Percentiles rank a stretch among this genome's conserved stretches.
Conservation (phyloP, 495 filamentous ascomycete species). For the Physcia stellaris region DNA sequence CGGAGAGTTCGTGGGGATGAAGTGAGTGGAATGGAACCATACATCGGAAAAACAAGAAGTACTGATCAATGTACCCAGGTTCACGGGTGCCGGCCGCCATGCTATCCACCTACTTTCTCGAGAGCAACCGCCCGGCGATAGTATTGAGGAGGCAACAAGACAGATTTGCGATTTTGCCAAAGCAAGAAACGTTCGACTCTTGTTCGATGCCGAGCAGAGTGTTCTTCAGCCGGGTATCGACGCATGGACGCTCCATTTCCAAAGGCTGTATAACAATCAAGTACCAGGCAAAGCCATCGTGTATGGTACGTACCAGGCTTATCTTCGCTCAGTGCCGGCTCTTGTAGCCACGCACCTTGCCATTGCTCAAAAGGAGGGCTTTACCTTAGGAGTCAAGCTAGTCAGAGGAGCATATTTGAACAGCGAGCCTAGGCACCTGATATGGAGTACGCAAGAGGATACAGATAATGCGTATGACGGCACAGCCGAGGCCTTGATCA, state of each 20-base stretch:
- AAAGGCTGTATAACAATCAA: slow-evolving; percentile 60
- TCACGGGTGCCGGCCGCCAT: slow-evolving; percentile 78
- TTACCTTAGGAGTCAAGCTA: slow-evolving; percentile 77
- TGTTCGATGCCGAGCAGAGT: slow-evolving; percentile 84
- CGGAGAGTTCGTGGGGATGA: slow-evolving; percentile 79
- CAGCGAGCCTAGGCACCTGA: slow-evolving; percentile 61
- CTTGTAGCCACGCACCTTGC: slow-evolving; percentile 55
- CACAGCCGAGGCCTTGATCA: slow-evolving; percentile 42
- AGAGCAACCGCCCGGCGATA: slow-evolving; percentile 40
- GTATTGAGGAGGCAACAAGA: slow-evolving; percentile 55
- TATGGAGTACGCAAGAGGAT: slow-evolving; percentile 70
- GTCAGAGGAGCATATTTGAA: slow-evolving; percentile 85
- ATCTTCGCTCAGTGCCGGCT: slow-evolving; percentile 56
- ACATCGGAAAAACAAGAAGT: no score
- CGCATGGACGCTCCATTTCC: slow-evolving; percentile 66
- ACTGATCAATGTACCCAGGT: slow-evolving; percentile 26
- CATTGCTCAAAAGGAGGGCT: slow-evolving; percentile 49
- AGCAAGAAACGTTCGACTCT: slow-evolving; percentile 54
- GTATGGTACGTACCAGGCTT: slow-evolving; percentile 73
- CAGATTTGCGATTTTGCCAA: slow-evolving; percentile 65
- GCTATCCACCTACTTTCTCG: slow-evolving; percentile 51
- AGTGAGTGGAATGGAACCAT: no score
- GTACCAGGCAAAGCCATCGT: slow-evolving; percentile 46
- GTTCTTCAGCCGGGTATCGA: slow-evolving; percentile 73
- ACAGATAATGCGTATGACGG: slow-evolving; percentile 58